These are phyloP conservation scores for Sordaria brevicollis DNA, from an alignment of 495 filamentous ascomycete species.

Conservation along the genomic window DNA sequence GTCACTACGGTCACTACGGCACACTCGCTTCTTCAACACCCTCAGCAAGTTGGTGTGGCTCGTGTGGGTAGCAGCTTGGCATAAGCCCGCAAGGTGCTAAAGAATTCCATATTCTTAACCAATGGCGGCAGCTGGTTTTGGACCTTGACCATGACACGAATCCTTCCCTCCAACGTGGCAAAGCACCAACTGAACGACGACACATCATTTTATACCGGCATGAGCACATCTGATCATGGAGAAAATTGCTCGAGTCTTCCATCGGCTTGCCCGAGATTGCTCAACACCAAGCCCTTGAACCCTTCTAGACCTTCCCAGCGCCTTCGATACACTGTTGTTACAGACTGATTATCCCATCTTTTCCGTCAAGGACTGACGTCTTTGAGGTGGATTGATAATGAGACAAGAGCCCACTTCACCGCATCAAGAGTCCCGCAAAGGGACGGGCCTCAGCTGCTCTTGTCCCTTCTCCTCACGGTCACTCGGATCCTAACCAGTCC, in stretches of 20 bases:
- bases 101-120: background rate
- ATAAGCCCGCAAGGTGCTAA: background rate
- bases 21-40: background rate
- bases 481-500: background rate
- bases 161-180: background rate
- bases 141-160: background rate
- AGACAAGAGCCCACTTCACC: background rate
- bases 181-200: background rate
- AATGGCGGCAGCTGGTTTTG: background rate
- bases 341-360: background rate
- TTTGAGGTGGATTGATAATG: background rate
- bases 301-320: background rate
- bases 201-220: background rate
- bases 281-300: background rate
- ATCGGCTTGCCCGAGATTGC: background rate
- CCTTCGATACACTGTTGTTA: background rate
- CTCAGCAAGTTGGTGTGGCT: background rate
- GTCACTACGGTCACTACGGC: background rate
- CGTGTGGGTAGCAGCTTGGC: background rate
- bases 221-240: background rate
- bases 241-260: background rate
- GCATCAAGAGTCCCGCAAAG: background rate
- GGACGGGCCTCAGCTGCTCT: background rate
- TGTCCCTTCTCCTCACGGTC: background rate
- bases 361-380: background rate